Conservation (phyloP, 306 rosid genomes). For the Acacia confusa region DNA sequence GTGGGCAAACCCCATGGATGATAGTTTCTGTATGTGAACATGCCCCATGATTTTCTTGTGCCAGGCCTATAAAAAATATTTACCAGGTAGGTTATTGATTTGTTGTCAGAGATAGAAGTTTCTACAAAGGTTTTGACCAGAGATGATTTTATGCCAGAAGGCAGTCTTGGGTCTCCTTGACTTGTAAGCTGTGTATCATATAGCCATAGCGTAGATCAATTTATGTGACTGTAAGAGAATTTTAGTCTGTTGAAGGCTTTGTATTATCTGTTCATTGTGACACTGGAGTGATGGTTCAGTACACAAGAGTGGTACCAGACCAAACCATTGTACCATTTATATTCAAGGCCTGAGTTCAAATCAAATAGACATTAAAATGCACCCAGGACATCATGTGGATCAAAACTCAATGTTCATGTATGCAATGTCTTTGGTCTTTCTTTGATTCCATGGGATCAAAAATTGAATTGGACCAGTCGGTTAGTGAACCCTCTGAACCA, state of each 20-base stretch:
- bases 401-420: constrained; percentile 15
- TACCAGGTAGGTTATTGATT: constrained; percentile 32
- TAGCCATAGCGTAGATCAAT: constrained; percentile 22
- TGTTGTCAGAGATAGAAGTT: constrained; percentile 24
- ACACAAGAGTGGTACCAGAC: constrained; percentile 13
- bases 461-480: not conserved
- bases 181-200: constrained; percentile 16
- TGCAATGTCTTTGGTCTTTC: constrained; percentile 15
- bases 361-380: constrained; percentile 24
- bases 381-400: not conserved
- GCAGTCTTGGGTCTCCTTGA: constrained; percentile 26
- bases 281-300: constrained; percentile 19
- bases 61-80: constrained; percentile 24
- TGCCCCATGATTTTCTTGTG: constrained; percentile 17
- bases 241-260: constrained; percentile 23
- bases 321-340: constrained; percentile 21
- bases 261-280: constrained; percentile 24
- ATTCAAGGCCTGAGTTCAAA: constrained; percentile 10
- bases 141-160: constrained; percentile 8
- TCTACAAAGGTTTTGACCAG: constrained; percentile 11
- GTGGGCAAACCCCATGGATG: constrained; percentile 32
- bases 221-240: constrained; percentile 32
- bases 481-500: not conserved
- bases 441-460: not conserved
- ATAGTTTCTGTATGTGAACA: constrained; percentile 18